These are phyloP conservation scores for Bauhinia variegata DNA, from an alignment of 306 rosid genomes.

Conservation along the genomic window DNA sequence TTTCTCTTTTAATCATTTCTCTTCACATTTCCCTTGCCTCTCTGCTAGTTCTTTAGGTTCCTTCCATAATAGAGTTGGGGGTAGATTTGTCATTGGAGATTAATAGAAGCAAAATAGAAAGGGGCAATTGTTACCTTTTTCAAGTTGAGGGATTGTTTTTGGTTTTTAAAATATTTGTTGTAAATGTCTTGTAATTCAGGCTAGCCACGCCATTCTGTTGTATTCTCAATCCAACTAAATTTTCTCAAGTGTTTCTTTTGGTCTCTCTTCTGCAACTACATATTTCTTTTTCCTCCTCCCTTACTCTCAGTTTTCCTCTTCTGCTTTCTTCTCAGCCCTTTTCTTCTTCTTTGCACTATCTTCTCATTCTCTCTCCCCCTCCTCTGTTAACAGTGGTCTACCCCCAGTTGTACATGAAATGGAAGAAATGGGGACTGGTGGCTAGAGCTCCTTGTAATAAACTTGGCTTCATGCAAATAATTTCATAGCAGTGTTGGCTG, in stretches of 20 bases:
- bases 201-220: slow-evolving; percentile 52
- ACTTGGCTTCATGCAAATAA: no score
- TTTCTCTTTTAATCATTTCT: slow-evolving; percentile 39
- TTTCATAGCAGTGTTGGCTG: no score
- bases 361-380: not conserved
- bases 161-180: slow-evolving; percentile 40
- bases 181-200: slow-evolving; percentile 61
- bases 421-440: no score
- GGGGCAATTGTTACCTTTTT: slow-evolving; percentile 29
- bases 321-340: slow-evolving; percentile 32
- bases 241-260: slow-evolving; percentile 27
- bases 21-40: slow-evolving; percentile 53
- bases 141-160: slow-evolving; percentile 40
- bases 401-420: not conserved
- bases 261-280: slow-evolving; percentile 13
- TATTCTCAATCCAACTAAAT: slow-evolving; percentile 48
- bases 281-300: no score
- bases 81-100: slow-evolving; percentile 44
- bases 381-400: not conserved
- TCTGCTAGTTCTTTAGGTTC: slow-evolving; percentile 51
- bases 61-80: slow-evolving; percentile 37
- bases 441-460: no score
- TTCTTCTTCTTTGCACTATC: not conserved
- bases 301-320: no score
- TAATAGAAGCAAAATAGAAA: slow-evolving; percentile 50